Evolutionary conservation across 2,329 filamentous ascomycete species (phyloP), one percentile per base, ranked within the genome.

Genomic region (Ophiostoma sp.): DNA sequence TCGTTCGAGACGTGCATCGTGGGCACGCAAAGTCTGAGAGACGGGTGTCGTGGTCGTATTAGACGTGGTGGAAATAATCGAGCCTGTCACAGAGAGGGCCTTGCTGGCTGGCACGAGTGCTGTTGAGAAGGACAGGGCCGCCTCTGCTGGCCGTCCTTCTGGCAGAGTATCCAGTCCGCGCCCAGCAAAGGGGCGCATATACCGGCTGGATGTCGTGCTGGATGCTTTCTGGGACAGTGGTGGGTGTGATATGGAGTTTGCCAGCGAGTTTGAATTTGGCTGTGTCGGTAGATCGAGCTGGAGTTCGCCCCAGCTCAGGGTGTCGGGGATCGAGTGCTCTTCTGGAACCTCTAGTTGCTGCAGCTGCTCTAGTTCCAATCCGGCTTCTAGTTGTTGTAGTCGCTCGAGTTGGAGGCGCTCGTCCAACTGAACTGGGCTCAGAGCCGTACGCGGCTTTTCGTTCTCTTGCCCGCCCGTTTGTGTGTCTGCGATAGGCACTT

Each of bases 1-100:
- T 68, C 81, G 80, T 65, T 91, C 88, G 12, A 94, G 76, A 1
- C 91, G 87, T 66, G 84, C 81, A 49, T 86, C 86, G 69, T 92
- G 85, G 18, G 83, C 82, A 69, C 84, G 79, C 69, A 89, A 81
- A n/a, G 81, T 81, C 60, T 84, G 60, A 5, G 60, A 63, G 2
- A 63, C 41, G 18, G 41, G 18, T 7, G 63, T 45, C 16, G 63
- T 42, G 2, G 63, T 45, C 79, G 7, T 87, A 72, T 63, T 81
- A 79, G 69, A 79, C 78, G 67, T 8, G 3, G 63, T 64, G 7
- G 41, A 45, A 0, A 64, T 8, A 0, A 11, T 47, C 3, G 63
- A 64, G 18, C 63, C 63, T 5, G 63, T 47, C 3, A 64, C 42
- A 16, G 63, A 64, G 4, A 47, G 42, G 3, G 60, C 60, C 18